phyloP scores from a whole-genome alignment of 2,329 filamentous ascomycete genomes.

The Pyrenophora teres region DNA sequence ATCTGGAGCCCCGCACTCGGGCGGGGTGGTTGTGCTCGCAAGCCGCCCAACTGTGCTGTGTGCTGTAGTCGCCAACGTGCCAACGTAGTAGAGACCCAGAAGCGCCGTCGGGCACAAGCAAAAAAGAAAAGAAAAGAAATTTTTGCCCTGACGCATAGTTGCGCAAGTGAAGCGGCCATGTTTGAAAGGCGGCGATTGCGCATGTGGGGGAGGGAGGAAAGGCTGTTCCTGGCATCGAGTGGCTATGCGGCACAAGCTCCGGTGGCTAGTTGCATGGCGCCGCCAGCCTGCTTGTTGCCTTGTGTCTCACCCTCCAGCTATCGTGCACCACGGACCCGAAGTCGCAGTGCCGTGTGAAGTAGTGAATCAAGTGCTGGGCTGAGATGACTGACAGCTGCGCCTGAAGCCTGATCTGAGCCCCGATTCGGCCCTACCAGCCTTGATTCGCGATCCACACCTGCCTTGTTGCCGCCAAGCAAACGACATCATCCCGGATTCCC shows the following conservation, averaged over 20 bases:
- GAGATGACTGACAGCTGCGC: constrained; percentile 13
- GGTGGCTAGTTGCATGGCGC: constrained; percentile 17
- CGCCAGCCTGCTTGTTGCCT: constrained; percentile 6
- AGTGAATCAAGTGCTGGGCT: constrained; percentile 17
- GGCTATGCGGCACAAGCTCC: constrained; percentile 27
- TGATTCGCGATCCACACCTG: constrained; percentile 20
- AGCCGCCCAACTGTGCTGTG: constrained; percentile 8
- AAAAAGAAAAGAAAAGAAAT: neutral
- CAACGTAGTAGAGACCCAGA: neutral
- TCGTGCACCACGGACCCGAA: neutral
- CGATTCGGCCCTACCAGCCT: constrained; percentile 26
- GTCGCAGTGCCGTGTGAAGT: constrained; percentile 1
- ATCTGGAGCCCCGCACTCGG: constrained; percentile 21
- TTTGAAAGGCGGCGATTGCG: neutral
- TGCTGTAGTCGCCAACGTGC: constrained; percentile 1
- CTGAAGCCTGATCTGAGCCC: constrained; percentile 11
- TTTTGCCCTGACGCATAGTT: neutral
- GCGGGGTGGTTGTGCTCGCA: constrained; percentile 12
- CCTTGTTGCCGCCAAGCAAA: constrained; percentile 25
- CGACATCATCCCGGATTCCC: constrained; percentile 31
- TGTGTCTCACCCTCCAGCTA: neutral
- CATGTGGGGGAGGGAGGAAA: neutral
- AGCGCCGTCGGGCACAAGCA: neutral
- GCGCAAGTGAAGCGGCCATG: constrained; percentile 5
- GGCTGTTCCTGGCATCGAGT: constrained; percentile 18